Base-by-base conservation (phyloP, 148 eudicot genomes). In the Cornus suecica region DNA sequence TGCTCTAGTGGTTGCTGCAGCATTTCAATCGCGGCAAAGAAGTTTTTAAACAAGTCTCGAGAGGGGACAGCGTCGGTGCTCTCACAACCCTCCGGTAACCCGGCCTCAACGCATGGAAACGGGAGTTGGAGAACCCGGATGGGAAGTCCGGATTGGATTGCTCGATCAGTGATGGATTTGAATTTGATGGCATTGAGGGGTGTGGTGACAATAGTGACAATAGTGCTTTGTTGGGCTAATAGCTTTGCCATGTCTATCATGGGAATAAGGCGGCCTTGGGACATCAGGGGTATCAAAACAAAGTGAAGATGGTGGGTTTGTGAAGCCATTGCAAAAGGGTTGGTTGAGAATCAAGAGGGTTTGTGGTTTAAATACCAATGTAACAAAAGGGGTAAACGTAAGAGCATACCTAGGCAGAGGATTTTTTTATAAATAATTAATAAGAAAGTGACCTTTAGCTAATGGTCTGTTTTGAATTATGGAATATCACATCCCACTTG, bases 61-160 rank as follows among this genome's bases (percentile, higher is more conserved):
- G 83, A 80, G 23, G 89, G 86, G 25, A 88, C 75, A 24, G 29
- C 41, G 70, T 87, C 90, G 3, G 78, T 65, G 66, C 68, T 81
- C 73, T 88, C 91, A 22, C 87, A 84, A 24, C 86, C 87, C 51
- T 80, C 78, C 0, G 89, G 91, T 52, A 88, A 66, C 0, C 88
- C 90, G 9, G 75, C 85, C 72, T 86, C 78, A 2, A 60, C 42
- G 64, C 77, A 74, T 15, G 88, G 90, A 25, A 89, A 86, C 0
- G 66, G 77, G 68, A 89, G 77, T 11, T 80, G 48, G 26, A 84
- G 56, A 30, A 87, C 73, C 1, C 48, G 73, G 60, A 89, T 82
- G 8, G 65, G 61, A 16, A 81, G 84, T 65, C 74, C 76, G 14
- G 76, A 79, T 11, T 27, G 10, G 1, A 27, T 48, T 67, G 84